Conservation (phyloP, 2,329 filamentous ascomycete genomes). For the Biscogniauxia sp. region DNA sequence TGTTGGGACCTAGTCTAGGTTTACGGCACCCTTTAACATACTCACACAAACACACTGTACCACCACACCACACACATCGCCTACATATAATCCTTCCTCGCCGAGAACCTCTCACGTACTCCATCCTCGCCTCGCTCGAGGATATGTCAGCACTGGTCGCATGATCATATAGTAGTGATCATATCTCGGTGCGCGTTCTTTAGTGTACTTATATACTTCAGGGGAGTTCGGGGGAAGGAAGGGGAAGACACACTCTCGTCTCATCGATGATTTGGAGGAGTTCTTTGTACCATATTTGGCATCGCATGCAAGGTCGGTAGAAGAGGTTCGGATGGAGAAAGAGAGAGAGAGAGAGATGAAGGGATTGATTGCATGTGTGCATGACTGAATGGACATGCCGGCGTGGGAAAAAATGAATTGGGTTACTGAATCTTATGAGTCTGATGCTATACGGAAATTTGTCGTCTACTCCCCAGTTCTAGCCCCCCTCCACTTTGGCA, state of each 20-base stretch:
- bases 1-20: background rate
- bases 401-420: background rate
- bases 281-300: conserved; percentile 23
- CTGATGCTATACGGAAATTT: background rate
- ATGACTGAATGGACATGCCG: conserved; percentile 17
- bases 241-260: conserved; percentile 18
- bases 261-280: conserved; percentile 10
- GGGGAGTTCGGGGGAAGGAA: conserved; percentile 4
- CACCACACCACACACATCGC: background rate
- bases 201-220: conserved; percentile 9
- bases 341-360: background rate
- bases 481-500: background rate
- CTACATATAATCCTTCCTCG: background rate
- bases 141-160: background rate
- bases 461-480: background rate
- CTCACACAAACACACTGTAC: background rate
- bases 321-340: conserved; percentile 12
- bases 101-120: background rate
- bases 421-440: background rate
- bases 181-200: background rate
- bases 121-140: background rate
- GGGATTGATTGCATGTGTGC: conserved; percentile 2
- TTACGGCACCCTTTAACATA: background rate
- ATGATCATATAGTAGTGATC: background rate
- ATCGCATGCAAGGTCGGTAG: conserved; percentile 12